phyloP scores from a whole-genome alignment of 1,139 yeast genomes.

The Yamadazyma pseudoaaseri region DNA sequence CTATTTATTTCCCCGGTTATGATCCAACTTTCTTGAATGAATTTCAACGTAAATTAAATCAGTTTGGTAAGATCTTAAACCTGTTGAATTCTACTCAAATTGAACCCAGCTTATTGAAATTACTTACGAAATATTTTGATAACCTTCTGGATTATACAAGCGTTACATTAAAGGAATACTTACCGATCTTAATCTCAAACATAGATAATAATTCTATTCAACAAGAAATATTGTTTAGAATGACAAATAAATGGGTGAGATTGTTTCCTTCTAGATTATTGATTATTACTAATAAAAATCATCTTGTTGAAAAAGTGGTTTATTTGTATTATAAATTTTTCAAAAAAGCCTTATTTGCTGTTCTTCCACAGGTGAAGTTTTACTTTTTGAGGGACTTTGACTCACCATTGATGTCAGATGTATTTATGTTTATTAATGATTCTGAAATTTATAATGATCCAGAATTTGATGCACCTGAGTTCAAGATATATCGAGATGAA shows the following conservation, averaged over 20 bases:
- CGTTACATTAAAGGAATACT: conserved; percentile 24
- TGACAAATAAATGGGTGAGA: conserved; percentile 40
- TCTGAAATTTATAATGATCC: conserved; percentile 23
- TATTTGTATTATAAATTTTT: conserved; percentile 35
- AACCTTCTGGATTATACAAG: conserved; percentile 26
- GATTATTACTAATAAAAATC: conserved; percentile 20
- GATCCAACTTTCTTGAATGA: conserved; percentile 34
- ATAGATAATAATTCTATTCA: conserved; percentile 30
- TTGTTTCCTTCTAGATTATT: conserved; percentile 33
- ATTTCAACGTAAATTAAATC: conserved; percentile 20
- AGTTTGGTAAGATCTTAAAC: conserved; percentile 20
- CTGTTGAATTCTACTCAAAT: conserved; percentile 5
- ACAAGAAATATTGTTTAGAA: conserved; percentile 33
- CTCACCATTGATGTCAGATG: conserved; percentile 42
- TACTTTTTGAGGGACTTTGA: conserved; percentile 44
- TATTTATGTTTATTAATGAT: conserved; percentile 27
- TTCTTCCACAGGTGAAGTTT: conserved; percentile 42
- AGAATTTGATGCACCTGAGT: conserved; percentile 15
- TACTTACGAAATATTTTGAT: conserved; percentile 21
- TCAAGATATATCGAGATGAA: conserved; percentile 15
- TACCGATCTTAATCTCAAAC: conserved; percentile 27
- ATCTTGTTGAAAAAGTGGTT: conserved; percentile 33
- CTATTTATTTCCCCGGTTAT: conserved; percentile 40
- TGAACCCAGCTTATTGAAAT: conserved; percentile 7
- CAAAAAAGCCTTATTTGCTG: conserved; percentile 35